These are phyloP conservation scores for Mycena capillaripes DNA, from an alignment of 768 basidiomycete species.

Conservation along the genomic window DNA sequence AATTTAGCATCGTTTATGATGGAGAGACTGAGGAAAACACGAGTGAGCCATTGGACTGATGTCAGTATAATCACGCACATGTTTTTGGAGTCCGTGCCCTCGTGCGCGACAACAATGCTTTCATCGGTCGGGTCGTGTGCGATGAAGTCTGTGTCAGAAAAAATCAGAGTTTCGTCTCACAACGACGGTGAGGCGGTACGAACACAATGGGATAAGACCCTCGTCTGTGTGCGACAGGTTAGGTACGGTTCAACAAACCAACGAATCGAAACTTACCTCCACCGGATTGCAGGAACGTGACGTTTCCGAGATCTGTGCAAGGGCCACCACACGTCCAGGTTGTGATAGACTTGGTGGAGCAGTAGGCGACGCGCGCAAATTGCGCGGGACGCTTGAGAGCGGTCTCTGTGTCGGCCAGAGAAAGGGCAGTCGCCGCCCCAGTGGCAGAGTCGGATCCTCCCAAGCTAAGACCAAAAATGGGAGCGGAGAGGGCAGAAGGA, in stretches of 20 bases:
- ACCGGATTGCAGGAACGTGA: slow-evolving; percentile 41
- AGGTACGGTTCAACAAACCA: background rate
- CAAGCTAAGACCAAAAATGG: slow-evolving; percentile 14
- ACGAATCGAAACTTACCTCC: slow-evolving; percentile 45
- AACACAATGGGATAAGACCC: slow-evolving; percentile 46
- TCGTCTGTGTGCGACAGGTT: slow-evolving; percentile 40
- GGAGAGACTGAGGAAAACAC: slow-evolving; percentile 44
- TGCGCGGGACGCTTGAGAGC: slow-evolving; percentile 46
- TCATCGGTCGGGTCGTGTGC: slow-evolving; percentile 50
- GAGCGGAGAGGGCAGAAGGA: slow-evolving; percentile 22
- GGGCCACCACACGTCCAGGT: slow-evolving; percentile 38
- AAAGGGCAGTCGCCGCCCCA: background rate
- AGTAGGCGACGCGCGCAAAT: slow-evolving; percentile 56
- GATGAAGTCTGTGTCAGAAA: slow-evolving; percentile 46
- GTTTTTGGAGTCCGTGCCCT: slow-evolving; percentile 53
- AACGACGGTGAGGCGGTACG: slow-evolving; percentile 17
- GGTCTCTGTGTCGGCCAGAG: background rate
- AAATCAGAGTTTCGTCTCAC: background rate
- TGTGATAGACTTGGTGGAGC: slow-evolving; percentile 47
- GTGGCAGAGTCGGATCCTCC: background rate
- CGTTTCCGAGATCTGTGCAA: background rate
- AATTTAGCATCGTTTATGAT: slow-evolving; percentile 53
- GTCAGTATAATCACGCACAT: slow-evolving; percentile 42
- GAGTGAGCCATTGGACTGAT: background rate
- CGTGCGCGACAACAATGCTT: slow-evolving; percentile 56